Evolutionary conservation across 2,329 filamentous ascomycete species (phyloP), one percentile per base, ranked within the genome.

Genomic region (Xylariaceae sp.): DNA sequence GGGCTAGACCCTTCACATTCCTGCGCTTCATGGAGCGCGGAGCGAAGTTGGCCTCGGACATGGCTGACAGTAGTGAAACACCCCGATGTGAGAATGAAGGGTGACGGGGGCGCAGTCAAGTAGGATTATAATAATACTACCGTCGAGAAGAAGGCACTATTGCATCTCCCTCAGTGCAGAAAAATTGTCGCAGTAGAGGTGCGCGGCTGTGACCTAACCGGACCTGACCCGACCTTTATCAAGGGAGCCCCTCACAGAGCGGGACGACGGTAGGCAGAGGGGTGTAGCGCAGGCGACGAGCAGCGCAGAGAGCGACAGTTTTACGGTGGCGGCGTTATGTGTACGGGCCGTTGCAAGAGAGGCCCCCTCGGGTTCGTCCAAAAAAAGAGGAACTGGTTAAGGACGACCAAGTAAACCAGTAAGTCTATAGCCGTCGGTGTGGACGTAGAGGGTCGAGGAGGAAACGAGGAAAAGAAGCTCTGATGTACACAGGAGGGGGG

Each of bases 1-100:
- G 79, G 62, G 91, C 92, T 47, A 99, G 86, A 36, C 92, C 92
- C 77, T 97, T 97, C 73, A 95, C 88, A 71, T 99, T 99, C 83
- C 97, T 96, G 80, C 92, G 87, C 85, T 96, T 97, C 86, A 99
- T 88, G 58, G 94, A 95, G 73, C 83, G 82, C 73, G 81, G 81
- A 59, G 81, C 80, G 63, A 85, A 85, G 32, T 54, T 60, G 44
- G 74, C 68, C 66, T 85, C 83, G 64, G 80, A 79, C 84, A 86
- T 86, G 69, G 61, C 71, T 70, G 63, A 59, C 51, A 55, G 49
- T 49, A 53, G 50, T 34, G 57, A 51, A 45, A 47, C 22, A 43
- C 43, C 42, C 47, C 26, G 40, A 30, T 36, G 36, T 44, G 29
- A 39, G 45, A 44, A 50, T 39, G 18, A 42, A 49, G 43, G 21